phyloP scores from a whole-genome alignment of 805 yeast genomes.

The Starmerella etchellsii region DNA sequence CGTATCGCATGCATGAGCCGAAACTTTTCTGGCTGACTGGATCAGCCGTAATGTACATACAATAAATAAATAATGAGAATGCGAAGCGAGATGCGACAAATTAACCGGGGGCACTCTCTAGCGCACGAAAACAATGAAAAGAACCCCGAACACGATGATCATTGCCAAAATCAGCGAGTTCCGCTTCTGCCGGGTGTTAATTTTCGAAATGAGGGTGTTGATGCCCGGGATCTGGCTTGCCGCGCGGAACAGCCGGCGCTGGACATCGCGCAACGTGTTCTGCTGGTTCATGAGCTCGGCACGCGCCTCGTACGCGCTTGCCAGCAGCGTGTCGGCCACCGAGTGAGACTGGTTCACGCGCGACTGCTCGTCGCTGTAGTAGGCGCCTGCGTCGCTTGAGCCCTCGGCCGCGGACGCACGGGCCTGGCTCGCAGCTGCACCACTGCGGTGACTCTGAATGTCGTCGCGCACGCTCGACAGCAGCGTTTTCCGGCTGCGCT shows the following conservation, averaged over 20 bases:
- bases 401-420: slow-evolving; percentile 21
- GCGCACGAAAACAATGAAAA: slow-evolving; percentile 47
- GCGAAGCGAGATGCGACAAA: no score
- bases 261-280: slow-evolving; percentile 47
- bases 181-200: slow-evolving; percentile 77
- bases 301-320: slow-evolving; percentile 80
- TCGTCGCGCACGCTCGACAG: slow-evolving; percentile 67
- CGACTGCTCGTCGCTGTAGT: slow-evolving; percentile 62
- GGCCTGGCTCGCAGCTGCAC: slow-evolving; percentile 7
- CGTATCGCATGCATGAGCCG: no score
- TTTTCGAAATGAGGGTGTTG: slow-evolving; percentile 57
- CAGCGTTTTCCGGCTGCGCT: slow-evolving; percentile 62
- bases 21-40: no score
- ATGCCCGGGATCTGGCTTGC: slow-evolving; percentile 72
- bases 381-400: slow-evolving; percentile 43
- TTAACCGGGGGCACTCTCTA: background rate
- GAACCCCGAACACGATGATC: slow-evolving; percentile 58
- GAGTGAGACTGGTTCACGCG: slow-evolving; percentile 61
- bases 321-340: slow-evolving; percentile 64
- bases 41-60: no score
- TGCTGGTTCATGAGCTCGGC: slow-evolving; percentile 73
- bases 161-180: slow-evolving; percentile 74
- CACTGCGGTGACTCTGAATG: slow-evolving; percentile 49
- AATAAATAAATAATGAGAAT: no score
- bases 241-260: slow-evolving; percentile 45